Conservation (phyloP, 345 rosid species). For the Schrenkiella parvula region DNA sequence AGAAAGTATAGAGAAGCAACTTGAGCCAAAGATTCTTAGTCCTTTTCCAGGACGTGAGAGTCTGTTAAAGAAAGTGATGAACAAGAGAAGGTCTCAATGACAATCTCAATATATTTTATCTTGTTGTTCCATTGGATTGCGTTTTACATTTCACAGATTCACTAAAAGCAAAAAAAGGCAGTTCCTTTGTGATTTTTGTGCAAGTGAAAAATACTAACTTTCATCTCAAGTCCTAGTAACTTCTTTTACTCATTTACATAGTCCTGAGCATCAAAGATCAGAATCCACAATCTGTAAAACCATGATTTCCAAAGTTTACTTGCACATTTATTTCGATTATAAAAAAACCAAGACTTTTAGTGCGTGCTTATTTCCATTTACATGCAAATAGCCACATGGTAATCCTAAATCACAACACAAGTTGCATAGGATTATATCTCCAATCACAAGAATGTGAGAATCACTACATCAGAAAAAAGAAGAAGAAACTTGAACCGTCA, state of each 20-base stretch:
- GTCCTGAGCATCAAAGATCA: neutral
- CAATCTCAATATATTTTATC: neutral
- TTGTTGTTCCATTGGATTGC: neutral
- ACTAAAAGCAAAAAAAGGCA: neutral
- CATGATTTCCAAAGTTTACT: neutral
- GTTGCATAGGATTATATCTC: neutral
- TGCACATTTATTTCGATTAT: neutral
- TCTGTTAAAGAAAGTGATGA: slow-evolving; percentile 45
- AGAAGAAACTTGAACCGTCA: neutral
- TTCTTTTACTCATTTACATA: neutral
- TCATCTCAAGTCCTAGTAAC: neutral
- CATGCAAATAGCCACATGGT: slow-evolving; percentile 2
- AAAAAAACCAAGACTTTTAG: neutral
- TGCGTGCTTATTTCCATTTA: slow-evolving; percentile 21
- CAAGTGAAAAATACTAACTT: neutral
- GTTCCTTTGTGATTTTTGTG: neutral
- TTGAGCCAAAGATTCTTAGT: slow-evolving; percentile 34
- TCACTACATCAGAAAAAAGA: slow-evolving; percentile 4
- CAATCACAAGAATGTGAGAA: slow-evolving; percentile 6
- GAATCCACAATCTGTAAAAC: neutral
- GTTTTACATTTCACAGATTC: neutral
- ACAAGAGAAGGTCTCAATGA: slow-evolving; percentile 24
- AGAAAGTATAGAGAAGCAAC: slow-evolving; percentile 9
- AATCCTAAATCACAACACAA: neutral
- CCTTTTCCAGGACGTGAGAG: slow-evolving; percentile 74